These are phyloP conservation scores for Saccharomyces hybrid DNA, from an alignment of 1,139 yeast species.

Conservation along the genomic window DNA sequence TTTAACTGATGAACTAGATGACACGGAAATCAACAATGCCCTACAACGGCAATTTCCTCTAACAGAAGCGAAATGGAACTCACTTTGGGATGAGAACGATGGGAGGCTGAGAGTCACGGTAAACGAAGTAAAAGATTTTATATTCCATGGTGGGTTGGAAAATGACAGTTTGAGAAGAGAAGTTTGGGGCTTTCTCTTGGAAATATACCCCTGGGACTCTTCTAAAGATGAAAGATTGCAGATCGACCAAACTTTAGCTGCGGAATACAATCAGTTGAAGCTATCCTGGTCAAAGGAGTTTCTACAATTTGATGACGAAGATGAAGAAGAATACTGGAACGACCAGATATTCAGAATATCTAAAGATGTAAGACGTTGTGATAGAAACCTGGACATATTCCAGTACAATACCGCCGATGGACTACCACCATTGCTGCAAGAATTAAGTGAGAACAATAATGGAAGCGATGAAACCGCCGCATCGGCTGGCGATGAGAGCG, in stretches of 20 bases:
- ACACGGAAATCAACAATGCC: constrained; percentile 27
- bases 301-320: constrained; percentile 39
- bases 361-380: constrained; percentile 90
- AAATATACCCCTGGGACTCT: constrained; percentile 86
- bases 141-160: constrained; percentile 85
- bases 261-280: constrained; percentile 59
- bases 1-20: constrained; percentile 35
- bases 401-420: constrained; percentile 38
- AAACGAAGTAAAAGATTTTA: constrained; percentile 67
- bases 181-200: constrained; percentile 82
- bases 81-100: constrained; percentile 60
- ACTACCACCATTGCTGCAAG: too few relatives aligned
- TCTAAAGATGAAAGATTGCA: constrained; percentile 59
- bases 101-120: constrained; percentile 71
- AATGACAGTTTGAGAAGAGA: constrained; percentile 49
- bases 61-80: constrained; percentile 68
- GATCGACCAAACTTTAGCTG: constrained; percentile 47
- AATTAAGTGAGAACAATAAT: too few relatives aligned
- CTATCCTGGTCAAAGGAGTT: constrained; percentile 44
- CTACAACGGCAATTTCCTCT: constrained; percentile 44
- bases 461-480: too few relatives aligned
- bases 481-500: too few relatives aligned
- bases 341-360: constrained; percentile 87
- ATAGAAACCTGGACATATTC: constrained; percentile 64
- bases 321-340: constrained; percentile 66